Percentiles rank a stretch among this genome's conserved stretches.
These are phyloP conservation scores for Chlorella vulgaris DNA, from an alignment of 139 green algal species.

Conservation along the genomic window DNA sequence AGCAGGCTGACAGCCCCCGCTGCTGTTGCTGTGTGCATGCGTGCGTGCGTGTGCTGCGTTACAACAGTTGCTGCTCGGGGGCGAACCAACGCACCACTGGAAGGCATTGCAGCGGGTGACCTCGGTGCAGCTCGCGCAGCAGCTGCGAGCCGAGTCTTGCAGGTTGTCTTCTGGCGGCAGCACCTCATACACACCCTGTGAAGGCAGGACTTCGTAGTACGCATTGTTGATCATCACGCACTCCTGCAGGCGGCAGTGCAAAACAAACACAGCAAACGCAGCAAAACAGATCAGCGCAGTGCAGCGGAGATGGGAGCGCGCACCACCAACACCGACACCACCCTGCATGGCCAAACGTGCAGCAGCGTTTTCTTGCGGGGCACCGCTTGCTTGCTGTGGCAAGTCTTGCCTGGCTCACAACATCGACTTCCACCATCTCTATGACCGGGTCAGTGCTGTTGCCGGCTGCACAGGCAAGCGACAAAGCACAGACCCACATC, in stretches of 20 bases:
- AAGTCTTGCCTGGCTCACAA: slow-evolving; percentile 1
- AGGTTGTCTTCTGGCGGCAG: not conserved
- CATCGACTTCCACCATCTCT: slow-evolving; percentile 38
- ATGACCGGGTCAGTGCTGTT: slow-evolving; percentile 7
- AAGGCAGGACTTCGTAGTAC: slow-evolving; percentile 17
- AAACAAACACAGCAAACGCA: not conserved
- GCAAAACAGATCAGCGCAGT: not conserved
- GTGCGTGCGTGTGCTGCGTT: too few relatives aligned
- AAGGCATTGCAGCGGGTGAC: slow-evolving; percentile 7
- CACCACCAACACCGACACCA: not conserved
- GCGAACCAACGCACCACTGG: slow-evolving; percentile 33
- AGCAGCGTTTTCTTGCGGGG: too few relatives aligned
- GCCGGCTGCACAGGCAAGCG: not conserved
- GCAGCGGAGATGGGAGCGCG: not conserved
- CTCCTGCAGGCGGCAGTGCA: not conserved
- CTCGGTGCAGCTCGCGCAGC: slow-evolving; percentile 40
- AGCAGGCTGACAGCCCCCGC: too few relatives aligned
- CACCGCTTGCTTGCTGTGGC: too few relatives aligned
- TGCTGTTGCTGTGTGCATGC: too few relatives aligned
- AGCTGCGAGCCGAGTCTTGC: slow-evolving; percentile 13
- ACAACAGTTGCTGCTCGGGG: too few relatives aligned
- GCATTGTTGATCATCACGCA: slow-evolving; percentile 36
- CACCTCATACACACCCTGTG: slow-evolving; percentile 2
- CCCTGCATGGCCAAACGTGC: too few relatives aligned
- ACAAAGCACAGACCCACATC: not conserved